Conservation (phyloP, 1,284 basidiomycete species). For the Wallemia mellicola region DNA sequence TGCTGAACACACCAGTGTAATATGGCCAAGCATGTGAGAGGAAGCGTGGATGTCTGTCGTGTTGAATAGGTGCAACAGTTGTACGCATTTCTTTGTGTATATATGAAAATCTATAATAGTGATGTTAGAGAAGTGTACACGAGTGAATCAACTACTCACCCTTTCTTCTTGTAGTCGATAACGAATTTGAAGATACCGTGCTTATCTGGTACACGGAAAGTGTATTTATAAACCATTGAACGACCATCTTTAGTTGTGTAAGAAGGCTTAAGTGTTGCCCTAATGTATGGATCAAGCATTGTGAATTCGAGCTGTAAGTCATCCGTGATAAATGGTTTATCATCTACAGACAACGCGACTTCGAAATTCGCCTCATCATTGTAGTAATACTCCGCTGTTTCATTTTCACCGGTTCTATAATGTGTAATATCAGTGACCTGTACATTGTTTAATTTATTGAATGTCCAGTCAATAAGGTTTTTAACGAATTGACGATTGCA, state of each 20-base stretch:
- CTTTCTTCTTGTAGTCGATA: slow-evolving; percentile 58
- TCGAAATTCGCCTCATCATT: slow-evolving; percentile 26
- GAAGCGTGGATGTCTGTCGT: slow-evolving; percentile 84
- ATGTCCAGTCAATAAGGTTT: slow-evolving; percentile 61
- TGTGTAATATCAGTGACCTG: slow-evolving; percentile 48
- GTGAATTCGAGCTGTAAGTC: slow-evolving; percentile 84
- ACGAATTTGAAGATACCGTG: slow-evolving; percentile 96
- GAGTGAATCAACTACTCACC: slow-evolving; percentile 22
- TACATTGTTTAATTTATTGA: slow-evolving; percentile 58
- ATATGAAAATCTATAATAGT: slow-evolving; percentile 29
- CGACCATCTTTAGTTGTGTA: slow-evolving; percentile 16
- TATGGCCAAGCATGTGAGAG: slow-evolving; percentile 82
- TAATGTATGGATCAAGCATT: slow-evolving; percentile 86
- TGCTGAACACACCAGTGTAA: slow-evolving; percentile 64
- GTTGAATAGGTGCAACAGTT: slow-evolving; percentile 67
- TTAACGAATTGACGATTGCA: neutral
- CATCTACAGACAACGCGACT: slow-evolving; percentile 17
- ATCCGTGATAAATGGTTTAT: slow-evolving; percentile 29
- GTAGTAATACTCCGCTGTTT: slow-evolving; percentile 33
- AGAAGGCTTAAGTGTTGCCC: slow-evolving; percentile 33
- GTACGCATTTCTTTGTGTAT: slow-evolving; percentile 43
- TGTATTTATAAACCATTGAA: slow-evolving; percentile 34
- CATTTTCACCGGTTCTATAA: slow-evolving; percentile 30
- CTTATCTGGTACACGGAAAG: slow-evolving; percentile 65
- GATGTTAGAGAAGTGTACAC: neutral